A percentile compares a stretch with the other conserved stretches of the same genome.
Conservation (phyloP, 1,284 basidiomycete genomes). For the Chalciporus piperatoides region DNA sequence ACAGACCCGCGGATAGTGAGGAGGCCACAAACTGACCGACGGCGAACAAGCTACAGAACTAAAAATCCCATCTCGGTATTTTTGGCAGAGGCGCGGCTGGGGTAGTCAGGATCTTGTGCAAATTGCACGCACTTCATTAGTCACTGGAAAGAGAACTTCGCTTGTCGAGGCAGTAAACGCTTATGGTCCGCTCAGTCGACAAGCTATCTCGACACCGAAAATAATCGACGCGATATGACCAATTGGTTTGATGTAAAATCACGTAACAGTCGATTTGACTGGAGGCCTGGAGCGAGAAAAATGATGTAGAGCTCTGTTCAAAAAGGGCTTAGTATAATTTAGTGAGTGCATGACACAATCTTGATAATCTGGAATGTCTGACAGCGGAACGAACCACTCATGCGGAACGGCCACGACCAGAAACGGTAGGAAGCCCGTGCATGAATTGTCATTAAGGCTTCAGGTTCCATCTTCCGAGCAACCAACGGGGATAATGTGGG, state of each 20-base stretch:
- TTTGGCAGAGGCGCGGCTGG: background rate
- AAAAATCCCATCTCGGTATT: background rate
- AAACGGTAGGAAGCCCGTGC: constrained; percentile 12
- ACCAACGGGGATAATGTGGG: constrained; percentile 37
- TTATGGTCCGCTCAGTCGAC: too few species aligned
- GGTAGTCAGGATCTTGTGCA: background rate
- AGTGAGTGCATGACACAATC: background rate
- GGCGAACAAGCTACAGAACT: background rate
- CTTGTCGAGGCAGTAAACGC: background rate
- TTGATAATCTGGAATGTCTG: constrained; percentile 39
- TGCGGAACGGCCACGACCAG: constrained; percentile 21
- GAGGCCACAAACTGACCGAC: background rate
- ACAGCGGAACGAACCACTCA: constrained; percentile 64
- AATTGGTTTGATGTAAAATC: constrained; percentile 9
- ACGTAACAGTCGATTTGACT: background rate
- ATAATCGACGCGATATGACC: background rate
- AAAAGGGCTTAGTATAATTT: background rate
- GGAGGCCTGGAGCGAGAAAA: background rate
- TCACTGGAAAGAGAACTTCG: background rate
- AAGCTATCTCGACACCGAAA: background rate
- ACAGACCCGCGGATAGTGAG: constrained; percentile 4
- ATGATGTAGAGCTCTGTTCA: background rate
- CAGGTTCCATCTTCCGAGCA: constrained; percentile 44
- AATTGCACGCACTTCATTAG: background rate
- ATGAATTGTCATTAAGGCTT: constrained; percentile 46